These are phyloP conservation scores for Alternaria metachromatica DNA, from an alignment of 2,329 filamentous ascomycete genomes.

Conservation along the genomic window DNA sequence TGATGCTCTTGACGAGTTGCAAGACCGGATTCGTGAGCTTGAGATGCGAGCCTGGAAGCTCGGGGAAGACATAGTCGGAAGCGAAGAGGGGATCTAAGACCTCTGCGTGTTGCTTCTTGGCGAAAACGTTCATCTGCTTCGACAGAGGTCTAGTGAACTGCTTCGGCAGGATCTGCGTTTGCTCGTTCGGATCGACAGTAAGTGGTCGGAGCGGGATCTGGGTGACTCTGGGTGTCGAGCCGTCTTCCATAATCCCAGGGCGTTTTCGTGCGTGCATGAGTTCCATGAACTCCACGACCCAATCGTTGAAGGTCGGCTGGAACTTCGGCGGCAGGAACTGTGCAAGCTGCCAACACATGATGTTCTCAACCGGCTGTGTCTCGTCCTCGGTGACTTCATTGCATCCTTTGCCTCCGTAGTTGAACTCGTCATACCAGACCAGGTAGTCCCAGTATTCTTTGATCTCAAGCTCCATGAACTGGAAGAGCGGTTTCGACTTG, in stretches of 20 bases:
- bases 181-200: constrained; percentile 63
- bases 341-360: constrained; percentile 98
- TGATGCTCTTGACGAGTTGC: constrained; percentile 89
- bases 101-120: constrained; percentile 85
- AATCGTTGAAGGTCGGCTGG: constrained; percentile 86
- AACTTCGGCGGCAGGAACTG: constrained; percentile 83
- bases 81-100: constrained; percentile 88
- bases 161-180: constrained; percentile 74
- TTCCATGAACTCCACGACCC: constrained; percentile 93
- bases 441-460: constrained; percentile 99
- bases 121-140: constrained; percentile 82
- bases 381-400: constrained; percentile 78
- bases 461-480: constrained; percentile 96
- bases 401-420: constrained; percentile 95
- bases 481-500: constrained; percentile 91
- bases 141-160: constrained; percentile 87
- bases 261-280: constrained; percentile 90
- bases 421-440: constrained; percentile 98
- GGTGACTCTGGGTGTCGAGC: constrained; percentile 60
- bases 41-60: constrained; percentile 75
- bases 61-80: constrained; percentile 84
- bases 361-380: constrained; percentile 81
- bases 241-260: constrained; percentile 55
- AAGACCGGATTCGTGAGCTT: constrained; percentile 73
- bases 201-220: constrained; percentile 66